Conservation (phyloP, 2,329 filamentous ascomycete genomes). For the Fusarium burgessii region DNA sequence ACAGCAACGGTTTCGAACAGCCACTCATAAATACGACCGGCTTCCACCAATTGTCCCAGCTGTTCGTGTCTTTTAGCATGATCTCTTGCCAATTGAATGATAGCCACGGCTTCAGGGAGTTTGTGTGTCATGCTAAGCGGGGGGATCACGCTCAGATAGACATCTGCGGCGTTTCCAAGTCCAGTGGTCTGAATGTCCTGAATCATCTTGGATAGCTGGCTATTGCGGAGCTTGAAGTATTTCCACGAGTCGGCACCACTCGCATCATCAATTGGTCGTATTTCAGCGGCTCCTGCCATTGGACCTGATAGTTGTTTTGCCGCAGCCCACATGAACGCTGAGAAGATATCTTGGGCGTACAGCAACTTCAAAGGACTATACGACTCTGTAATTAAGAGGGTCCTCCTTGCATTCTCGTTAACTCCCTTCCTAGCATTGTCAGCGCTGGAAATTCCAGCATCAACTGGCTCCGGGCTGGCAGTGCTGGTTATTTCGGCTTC, state of each 20-base stretch:
- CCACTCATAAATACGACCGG: not conserved
- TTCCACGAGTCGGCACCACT: not conserved
- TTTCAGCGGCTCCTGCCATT: not conserved
- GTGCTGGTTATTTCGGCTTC: too few relatives aligned
- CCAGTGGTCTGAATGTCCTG: not conserved
- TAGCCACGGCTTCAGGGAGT: not conserved
- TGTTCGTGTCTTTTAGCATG: not conserved
- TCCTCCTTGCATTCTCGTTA: too few relatives aligned
- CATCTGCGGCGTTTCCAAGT: not conserved
- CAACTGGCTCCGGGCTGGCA: too few relatives aligned
- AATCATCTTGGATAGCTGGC: not conserved
- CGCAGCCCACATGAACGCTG: not conserved
- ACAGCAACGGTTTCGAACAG: not conserved
- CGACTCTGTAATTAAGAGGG: not conserved
- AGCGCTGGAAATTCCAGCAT: too few relatives aligned
- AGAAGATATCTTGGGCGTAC: not conserved
- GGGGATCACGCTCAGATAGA: not conserved
- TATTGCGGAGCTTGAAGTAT: not conserved
- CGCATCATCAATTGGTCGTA: accelerated
- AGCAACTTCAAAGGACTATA: not conserved
- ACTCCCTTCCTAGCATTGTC: too few relatives aligned
- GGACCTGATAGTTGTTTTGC: not conserved
- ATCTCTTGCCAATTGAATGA: not conserved
- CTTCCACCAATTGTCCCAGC: not conserved
- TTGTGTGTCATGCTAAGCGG: not conserved